Base-by-base conservation (phyloP, 2,329 filamentous ascomycete species). In the Cytospora leucostoma region DNA sequence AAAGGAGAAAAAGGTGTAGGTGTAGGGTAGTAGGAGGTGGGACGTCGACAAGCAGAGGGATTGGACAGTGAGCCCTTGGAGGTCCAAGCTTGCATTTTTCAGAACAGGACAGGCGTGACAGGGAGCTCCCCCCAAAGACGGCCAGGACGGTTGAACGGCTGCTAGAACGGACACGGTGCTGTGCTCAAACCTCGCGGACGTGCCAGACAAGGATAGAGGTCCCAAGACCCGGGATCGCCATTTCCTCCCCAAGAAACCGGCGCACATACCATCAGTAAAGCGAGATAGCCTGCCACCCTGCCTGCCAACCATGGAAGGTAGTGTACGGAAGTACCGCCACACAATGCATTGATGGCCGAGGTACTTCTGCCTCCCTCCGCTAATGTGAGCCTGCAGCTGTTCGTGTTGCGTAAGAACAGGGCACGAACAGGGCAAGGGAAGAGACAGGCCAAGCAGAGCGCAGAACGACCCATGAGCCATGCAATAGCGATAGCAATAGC, bases 1-100 rank as follows among this genome's bases (percentile, higher is more conserved):
- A 79, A 76, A 75, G 79, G 79, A 75, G 78, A 78, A 80, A 80
- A 81, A 80, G 80, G 82, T 83, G 79, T 81, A 64, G 61, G 64
- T 63, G 64, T 61, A 47, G 44, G 44, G 27, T 27, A 19, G 44
- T 63, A 66, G 61, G 64, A 66, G 64, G 64, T 64, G 61, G 64
- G 64, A 66, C 64, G 64, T 32, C 58, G 55, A 54, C 54, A 34
- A 47, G 61, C 56, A 57, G 64, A 66, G 64, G 64, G 64, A 66
- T 66, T 66, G 58, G 59, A 56, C 57, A 61, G 51, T 27, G 27
- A 27, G 27, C 27, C 27, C 27, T 27, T 27, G 59, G 49, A 44
- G 59, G 34, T 44, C 59, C 51, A 52, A 61, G 53, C 59, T 27
- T 55, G 51, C 59, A 61, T 61, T 61, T 61, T 61, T 61, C 59